phyloP scores from a whole-genome alignment of 768 basidiomycete species.

The Gautieria morchelliformis region DNA sequence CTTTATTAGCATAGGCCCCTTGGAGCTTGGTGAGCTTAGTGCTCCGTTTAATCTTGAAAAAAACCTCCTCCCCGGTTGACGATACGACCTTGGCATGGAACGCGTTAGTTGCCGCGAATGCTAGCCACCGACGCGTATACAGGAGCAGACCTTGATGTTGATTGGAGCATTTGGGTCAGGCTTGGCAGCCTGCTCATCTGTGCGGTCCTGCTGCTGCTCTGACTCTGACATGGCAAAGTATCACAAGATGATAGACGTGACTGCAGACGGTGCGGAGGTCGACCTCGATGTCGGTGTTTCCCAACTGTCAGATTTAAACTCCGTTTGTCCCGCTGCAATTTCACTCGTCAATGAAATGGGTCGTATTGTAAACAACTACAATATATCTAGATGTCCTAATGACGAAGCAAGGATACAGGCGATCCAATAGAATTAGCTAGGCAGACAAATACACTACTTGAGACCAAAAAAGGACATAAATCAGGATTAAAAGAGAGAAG shows the following conservation, averaged over 20 bases:
- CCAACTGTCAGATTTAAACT: neutral
- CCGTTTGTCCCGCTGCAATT: too few species aligned
- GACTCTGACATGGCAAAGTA: conserved; percentile 43
- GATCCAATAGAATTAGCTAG: too few species aligned
- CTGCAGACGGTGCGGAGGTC: neutral
- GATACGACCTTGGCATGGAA: conserved; percentile 51
- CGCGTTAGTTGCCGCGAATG: conserved; percentile 2
- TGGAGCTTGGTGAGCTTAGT: conserved; percentile 90
- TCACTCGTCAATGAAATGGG: too few species aligned
- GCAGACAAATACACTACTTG: neutral
- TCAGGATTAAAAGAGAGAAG: too few species aligned
- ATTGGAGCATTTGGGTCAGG: conserved; percentile 53
- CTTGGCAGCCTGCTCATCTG: conserved; percentile 24
- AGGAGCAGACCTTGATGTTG: conserved; percentile 57
- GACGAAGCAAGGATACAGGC: too few species aligned
- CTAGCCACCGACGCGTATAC: neutral
- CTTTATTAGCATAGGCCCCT: conserved; percentile 85
- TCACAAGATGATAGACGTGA: neutral
- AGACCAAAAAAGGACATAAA: neutral
- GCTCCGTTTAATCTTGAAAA: conserved; percentile 94
- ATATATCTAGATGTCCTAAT: too few species aligned
- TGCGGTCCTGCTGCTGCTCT: conserved; percentile 31
- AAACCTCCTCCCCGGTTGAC: conserved; percentile 77
- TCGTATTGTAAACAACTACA: too few species aligned
- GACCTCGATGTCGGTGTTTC: neutral